A percentile compares a stretch with the other conserved stretches of the same genome.
Evolutionary conservation across 768 basidiomycete genomes (phyloP).

Genomic region (Amanita brunnescens): DNA sequence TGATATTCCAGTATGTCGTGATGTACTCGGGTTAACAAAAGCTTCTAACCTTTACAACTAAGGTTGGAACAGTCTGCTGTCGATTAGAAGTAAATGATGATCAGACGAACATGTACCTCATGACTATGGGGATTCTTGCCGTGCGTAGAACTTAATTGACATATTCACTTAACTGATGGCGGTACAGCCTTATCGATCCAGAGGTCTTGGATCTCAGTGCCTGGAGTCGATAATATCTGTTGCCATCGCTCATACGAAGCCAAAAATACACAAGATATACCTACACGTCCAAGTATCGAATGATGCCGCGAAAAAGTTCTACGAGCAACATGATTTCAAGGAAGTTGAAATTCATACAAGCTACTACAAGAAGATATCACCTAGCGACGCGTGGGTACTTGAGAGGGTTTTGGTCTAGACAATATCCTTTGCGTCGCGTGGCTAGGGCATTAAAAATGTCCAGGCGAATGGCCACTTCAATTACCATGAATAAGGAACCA

Average conservation of each 20-base stretch:
- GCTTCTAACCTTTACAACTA: slow-evolving; percentile 12
- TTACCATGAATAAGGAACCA: background rate
- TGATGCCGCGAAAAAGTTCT: slow-evolving; percentile 66
- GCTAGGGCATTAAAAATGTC: background rate
- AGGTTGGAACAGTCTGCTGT: slow-evolving; percentile 82
- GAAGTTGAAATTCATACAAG: slow-evolving; percentile 56
- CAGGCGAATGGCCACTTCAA: background rate
- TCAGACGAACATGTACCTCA: slow-evolving; percentile 60
- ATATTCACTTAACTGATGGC: background rate
- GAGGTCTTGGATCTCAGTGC: slow-evolving; percentile 64
- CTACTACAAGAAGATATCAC: slow-evolving; percentile 87
- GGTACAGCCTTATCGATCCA: slow-evolving; percentile 74
- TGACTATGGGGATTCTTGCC: slow-evolving; percentile 89
- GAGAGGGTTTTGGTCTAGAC: slow-evolving; percentile 42
- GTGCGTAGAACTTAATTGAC: slow-evolving; percentile 34
- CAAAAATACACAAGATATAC: slow-evolving; percentile 62
- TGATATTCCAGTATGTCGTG: slow-evolving; percentile 59
- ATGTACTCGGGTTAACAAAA: slow-evolving; percentile 7
- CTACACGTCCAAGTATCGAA: slow-evolving; percentile 88
- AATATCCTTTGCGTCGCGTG: background rate
- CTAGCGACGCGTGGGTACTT: slow-evolving; percentile 81
- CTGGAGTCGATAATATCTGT: slow-evolving; percentile 60
- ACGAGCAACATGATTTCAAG: slow-evolving; percentile 75
- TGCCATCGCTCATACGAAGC: slow-evolving; percentile 48
- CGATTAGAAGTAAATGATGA: slow-evolving; percentile 64